Evolutionary conservation across 805 yeast genomes (phyloP), one percentile per base, ranked within the genome.

Genomic region (Brettanomyces sp.): DNA sequence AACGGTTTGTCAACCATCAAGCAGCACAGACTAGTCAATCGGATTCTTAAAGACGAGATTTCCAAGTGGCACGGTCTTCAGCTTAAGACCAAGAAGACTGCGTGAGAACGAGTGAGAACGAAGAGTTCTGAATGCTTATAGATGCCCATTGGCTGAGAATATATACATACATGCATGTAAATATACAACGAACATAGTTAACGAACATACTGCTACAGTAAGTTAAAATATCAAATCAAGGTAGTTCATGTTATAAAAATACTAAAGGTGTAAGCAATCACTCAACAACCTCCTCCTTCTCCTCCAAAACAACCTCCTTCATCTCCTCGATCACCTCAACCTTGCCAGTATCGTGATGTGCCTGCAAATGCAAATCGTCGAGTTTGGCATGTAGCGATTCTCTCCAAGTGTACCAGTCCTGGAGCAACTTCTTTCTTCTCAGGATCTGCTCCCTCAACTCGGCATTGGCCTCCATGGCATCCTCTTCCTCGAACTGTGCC

Each of bases 11-110:
- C 86, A 1, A 87, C 87, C 80, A 73, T 93, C 52, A 90, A 89
- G 59, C 99, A 93, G 63, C 99, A 93, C 58, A 74, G 96, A 49
- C 63, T 91, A 53, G 98, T 93, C 13, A 91, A 93, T 64, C 77
- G 79, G 45, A 70, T 80, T 2, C 69, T 93, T 55, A 80, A 82
- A 49, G 95, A 87, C 38, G 98, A 93, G 56, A 87, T 93, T 41
- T 68, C 79, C 28, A 73, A 83, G 57, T 93, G 98, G 99, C 99
- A 93, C 61, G 99, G 99, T 0, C 68, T 91, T 45, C 97, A 91
- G 63, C 71, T 91, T 50, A 76, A 76, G 53, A 91, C 98, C 0
- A 82, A 75, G 58, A 78, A 78, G 34, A 66, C 56, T n/a, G 37
- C 3, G n/a, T 28, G 18, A 32, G 32, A 9, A 32, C 32, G 32